Base-by-base conservation (phyloP, 2,329 filamentous ascomycete species). In the Hansfordia pulvinata region DNA sequence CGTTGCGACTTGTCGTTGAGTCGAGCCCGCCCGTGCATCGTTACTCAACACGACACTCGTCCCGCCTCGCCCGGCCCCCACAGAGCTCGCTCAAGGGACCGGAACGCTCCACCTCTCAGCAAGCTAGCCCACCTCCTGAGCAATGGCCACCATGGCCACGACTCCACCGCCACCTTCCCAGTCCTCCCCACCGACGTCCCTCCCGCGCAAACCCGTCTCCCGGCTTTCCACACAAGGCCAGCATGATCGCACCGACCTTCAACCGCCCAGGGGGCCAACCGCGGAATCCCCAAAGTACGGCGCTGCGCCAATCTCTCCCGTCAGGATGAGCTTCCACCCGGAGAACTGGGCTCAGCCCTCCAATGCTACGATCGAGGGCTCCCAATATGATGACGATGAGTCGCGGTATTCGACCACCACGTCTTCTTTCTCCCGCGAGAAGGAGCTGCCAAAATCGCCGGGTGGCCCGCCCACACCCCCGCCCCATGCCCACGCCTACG, bases 271-370 rank as follows among this genome's bases (percentile, higher is more conserved):
- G n/a, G 31, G 43, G 3, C 37, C 45, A 5, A 23, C 37, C 15
- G 27, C 43, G 20, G 53, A 53, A 25, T 31, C 56, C 12, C 54
- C 62, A 14, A 54, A n/a, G n/a, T n/a, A n/a, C n/a, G n/a, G n/a
- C n/a, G n/a, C n/a, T 26, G 56, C 59, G 10, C 68, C 69, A 17
- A 53, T 62, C 16, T 73, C 69, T 20, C 68, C 70, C 11, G 64
- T 69, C 30, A 58, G 53, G 30, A 57, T 72, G 28, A 69, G 64
- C 39, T 60, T 66, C 29, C 62, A 63, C 26, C 49, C 56, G 14
- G 64, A 66, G 21, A 56, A 62, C 41, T 70, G 62, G 62, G 53
- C 54, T 12, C 55, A 56, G 37, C 59, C 66, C 13, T 64, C 62
- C 17, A 63, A 64, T 37, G 63, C 53, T 17, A 56, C 60, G 35